Evolutionary conservation across 441 rosid genomes (phyloP).

Genomic region (Adansonia gregorii): DNA sequence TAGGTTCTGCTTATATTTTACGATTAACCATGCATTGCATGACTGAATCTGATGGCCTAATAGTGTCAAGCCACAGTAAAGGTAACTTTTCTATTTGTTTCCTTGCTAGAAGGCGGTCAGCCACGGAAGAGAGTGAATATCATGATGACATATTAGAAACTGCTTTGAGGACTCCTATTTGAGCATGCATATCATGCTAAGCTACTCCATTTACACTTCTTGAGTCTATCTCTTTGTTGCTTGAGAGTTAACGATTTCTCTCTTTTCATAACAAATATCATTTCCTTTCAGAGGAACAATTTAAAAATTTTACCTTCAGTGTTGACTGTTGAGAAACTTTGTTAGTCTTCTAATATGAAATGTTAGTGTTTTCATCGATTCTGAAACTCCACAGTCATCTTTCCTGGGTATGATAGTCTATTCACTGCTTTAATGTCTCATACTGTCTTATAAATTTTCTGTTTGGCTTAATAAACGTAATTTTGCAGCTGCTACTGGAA

Average conservation of each 20-base stretch:
- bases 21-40: not conserved
- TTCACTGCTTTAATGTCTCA: not conserved
- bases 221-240: not conserved
- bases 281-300: not conserved
- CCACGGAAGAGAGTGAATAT: not conserved
- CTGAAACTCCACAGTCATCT: not conserved
- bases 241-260: not conserved
- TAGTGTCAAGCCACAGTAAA: not conserved
- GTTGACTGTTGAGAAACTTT: slow-evolving; percentile 12
- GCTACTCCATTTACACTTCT: not conserved
- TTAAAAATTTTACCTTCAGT: not conserved
- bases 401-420: not conserved
- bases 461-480: not conserved
- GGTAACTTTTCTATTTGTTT: slow-evolving; percentile 3
- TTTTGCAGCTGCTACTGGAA: slow-evolving; percentile 73
- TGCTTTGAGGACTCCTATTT: not conserved
- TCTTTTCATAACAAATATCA: slow-evolving; percentile 3
- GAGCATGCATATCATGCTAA: not conserved
- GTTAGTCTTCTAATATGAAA: slow-evolving; percentile 8
- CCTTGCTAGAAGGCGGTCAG: not conserved
- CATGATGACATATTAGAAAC: not conserved
- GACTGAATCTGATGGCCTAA: slow-evolving; percentile 10
- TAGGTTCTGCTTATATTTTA: not conserved
- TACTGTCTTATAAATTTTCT: not conserved
- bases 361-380: slow-evolving; percentile 18